Percentiles rank a stretch among this genome's conserved stretches.
These are phyloP conservation scores for Allium fistulosum DNA, from an alignment of 106 monocot species.

Conservation along the genomic window DNA sequence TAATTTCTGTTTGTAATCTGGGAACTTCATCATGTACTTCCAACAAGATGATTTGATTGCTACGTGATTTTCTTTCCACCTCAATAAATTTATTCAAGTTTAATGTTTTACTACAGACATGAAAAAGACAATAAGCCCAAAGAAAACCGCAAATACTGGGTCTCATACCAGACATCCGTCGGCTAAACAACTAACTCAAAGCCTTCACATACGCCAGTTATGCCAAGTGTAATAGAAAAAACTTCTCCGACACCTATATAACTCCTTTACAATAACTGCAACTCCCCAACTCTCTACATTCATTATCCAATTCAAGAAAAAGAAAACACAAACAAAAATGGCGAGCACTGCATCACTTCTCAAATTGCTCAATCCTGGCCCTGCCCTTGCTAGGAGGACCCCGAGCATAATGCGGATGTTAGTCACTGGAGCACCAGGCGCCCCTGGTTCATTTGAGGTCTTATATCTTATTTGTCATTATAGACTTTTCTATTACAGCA, in stretches of 20 bases:
- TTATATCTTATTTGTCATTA: background rate
- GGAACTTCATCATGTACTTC: no score
- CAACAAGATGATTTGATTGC: no score
- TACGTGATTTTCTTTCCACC: no score
- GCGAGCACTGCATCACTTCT: constrained; percentile 9
- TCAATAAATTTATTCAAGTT: no score
- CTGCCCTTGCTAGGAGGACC: background rate
- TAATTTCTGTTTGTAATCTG: no score
- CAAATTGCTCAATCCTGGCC: constrained; percentile 8
- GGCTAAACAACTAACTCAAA: background rate
- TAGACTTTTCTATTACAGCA: background rate
- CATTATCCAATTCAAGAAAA: background rate
- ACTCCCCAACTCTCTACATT: background rate
- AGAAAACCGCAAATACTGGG: constrained; percentile 10
- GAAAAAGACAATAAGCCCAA: no score
- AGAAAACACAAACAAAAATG: constrained; percentile 4
- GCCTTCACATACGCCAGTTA: background rate
- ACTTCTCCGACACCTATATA: background rate
- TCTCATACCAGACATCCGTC: background rate
- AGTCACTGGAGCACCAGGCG: constrained; percentile 3
- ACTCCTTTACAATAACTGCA: background rate
- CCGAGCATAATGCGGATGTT: background rate
- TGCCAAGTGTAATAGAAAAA: background rate
- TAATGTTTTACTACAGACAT: background rate
- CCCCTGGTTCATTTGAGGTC: background rate